phyloP scores from a whole-genome alignment of 139 green algal species.

The Marvania coccoides region DNA sequence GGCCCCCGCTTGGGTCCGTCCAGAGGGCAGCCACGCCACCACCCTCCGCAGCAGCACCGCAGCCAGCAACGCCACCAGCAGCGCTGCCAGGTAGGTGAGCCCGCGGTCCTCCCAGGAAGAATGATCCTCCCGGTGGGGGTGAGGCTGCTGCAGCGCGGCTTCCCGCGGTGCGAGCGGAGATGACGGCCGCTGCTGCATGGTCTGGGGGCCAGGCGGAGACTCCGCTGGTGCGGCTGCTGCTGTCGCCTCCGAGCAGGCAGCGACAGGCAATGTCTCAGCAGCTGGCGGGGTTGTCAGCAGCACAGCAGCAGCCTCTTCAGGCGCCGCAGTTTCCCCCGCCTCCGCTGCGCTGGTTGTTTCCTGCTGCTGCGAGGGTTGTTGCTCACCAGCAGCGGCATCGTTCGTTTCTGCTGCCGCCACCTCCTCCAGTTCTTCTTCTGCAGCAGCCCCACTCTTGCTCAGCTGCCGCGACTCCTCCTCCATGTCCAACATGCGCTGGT shows the following conservation, averaged over 20 bases:
- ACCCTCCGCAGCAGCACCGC: constrained; percentile 45
- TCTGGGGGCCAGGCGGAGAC: too few relatives aligned
- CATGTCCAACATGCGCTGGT: constrained; percentile 61
- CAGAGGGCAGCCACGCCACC: too few relatives aligned
- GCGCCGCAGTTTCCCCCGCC: background rate
- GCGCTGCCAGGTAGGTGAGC: constrained; percentile 40
- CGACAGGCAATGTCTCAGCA: too few relatives aligned
- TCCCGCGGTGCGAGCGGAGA: background rate
- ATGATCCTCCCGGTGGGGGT: background rate
- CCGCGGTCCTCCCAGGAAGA: constrained; percentile 34
- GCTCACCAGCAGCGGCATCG: too few relatives aligned
- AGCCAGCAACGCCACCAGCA: constrained; percentile 37
- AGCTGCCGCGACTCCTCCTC: background rate
- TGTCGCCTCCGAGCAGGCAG: too few relatives aligned
- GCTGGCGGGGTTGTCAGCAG: too few relatives aligned
- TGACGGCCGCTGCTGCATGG: too few relatives aligned
- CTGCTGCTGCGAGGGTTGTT: too few relatives aligned
- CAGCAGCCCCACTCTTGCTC: background rate
- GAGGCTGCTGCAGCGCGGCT: background rate
- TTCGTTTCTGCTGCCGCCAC: background rate
- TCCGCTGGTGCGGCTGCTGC: background rate
- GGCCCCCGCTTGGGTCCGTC: too few relatives aligned
- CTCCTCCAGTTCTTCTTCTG: background rate
- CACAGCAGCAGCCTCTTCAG: too few relatives aligned
- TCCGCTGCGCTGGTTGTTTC: background rate